phyloP scores from a whole-genome alignment of 1,139 yeast species.

The Lodderomyces beijingensis region DNA sequence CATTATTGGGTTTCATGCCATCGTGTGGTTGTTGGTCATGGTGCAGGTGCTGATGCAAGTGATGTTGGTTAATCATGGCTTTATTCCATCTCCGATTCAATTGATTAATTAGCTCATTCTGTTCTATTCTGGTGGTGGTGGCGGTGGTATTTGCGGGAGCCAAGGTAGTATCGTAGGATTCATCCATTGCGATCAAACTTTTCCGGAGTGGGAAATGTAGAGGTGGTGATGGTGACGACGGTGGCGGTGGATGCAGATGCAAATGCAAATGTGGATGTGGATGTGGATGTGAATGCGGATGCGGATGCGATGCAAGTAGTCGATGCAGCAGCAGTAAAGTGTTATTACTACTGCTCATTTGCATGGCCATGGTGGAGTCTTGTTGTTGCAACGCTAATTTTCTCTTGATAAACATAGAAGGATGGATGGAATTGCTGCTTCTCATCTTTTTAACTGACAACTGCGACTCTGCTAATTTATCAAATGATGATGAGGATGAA shows the following conservation, averaged over 20 bases:
- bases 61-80: constrained; percentile 10
- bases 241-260: background rate
- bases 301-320: constrained; percentile 5
- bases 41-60: background rate
- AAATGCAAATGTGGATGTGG: constrained; percentile 4
- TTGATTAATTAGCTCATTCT: constrained; percentile 32
- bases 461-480: background rate
- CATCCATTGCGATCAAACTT: constrained; percentile 14
- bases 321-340: constrained; percentile 5
- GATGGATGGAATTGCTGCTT: constrained; percentile 15
- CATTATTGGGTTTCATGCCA: no score
- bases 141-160: background rate
- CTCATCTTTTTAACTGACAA: constrained; percentile 12
- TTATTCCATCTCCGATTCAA: constrained; percentile 38
- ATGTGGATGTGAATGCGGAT: background rate
- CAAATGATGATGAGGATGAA: background rate
- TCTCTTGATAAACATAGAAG: constrained; percentile 26
- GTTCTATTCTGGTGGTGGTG: constrained; percentile 20
- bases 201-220: constrained; percentile 7
- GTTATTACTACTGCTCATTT: constrained; percentile 4
- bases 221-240: constrained; percentile 1
- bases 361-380: constrained; percentile 4
- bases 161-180: background rate
- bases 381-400: constrained; percentile 25
- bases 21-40: no score